Evolutionary conservation across 495 filamentous ascomycete genomes (phyloP), one percentile per base, ranked within the genome.

Genomic region (Aspergillus cristatus): DNA sequence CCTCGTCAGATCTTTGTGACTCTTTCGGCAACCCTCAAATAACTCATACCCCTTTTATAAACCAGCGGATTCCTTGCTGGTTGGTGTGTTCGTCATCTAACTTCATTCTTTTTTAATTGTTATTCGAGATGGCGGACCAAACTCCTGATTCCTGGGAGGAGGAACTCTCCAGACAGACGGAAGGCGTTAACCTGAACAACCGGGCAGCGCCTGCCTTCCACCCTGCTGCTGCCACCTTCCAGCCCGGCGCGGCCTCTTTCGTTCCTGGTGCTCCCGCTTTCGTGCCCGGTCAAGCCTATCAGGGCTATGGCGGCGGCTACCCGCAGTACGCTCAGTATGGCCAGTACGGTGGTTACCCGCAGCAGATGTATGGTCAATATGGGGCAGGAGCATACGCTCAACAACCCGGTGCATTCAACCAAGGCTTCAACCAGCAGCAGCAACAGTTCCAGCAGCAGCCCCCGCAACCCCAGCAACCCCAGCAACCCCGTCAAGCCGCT

Each of bases 81-180:
- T 47, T 32, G 45, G 42, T 40, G 42, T 54, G 45, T 43, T 45
- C 53, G 39, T 43, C 41, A 47, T 52, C 41, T 55, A 40, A 40
- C 43, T 63, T 43, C 40, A 48, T 58, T 42, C 38, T 37, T 45
- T 32, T 41, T 35, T 45, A 38, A 50, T 47, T 35, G 31, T 39
- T 26, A 43, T 28, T 41, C 60, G 78, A 54, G 46, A 94, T 96
- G 89, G 81, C 89, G 35, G 73, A 72, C 51, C 75, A 84, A 42
- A 68, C 70, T 26, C 81, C 86, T 32, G 86, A 94, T 43, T 90
- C 84, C 14, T 98, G 91, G 91, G 91, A 98, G 67, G 86, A 98
- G 48, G 91, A 94, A 42, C 80, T 87, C 55, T 78, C 86, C 26
- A 81, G 78, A 33, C 85, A 94, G 67, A 84, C 94, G 37, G 84